Evolutionary conservation across 306 rosid genomes (phyloP).

Genomic region (Pyrus betulifolia): DNA sequence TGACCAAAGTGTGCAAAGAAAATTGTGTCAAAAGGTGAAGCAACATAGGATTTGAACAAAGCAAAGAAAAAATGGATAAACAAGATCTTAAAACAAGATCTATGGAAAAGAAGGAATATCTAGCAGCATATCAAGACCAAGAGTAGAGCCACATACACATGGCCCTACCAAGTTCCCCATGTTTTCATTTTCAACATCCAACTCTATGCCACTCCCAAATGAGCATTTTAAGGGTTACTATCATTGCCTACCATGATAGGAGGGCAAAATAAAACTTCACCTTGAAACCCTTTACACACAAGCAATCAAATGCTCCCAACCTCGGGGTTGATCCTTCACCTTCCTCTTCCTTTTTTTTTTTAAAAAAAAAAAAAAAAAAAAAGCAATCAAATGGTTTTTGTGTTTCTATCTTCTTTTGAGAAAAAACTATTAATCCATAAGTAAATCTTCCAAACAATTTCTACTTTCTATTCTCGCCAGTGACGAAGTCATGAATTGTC

Average conservation of each 20-base stretch:
- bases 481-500: too few relatives aligned
- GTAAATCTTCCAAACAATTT: too few relatives aligned
- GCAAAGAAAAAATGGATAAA: neutral
- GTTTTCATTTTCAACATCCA: neutral
- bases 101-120: neutral
- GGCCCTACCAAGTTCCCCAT: neutral
- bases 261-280: neutral
- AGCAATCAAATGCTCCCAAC: neutral
- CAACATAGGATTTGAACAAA: neutral
- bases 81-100: neutral
- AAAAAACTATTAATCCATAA: too few relatives aligned
- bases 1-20: neutral
- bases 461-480: too few relatives aligned
- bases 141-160: neutral
- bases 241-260: neutral
- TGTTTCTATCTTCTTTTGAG: neutral
- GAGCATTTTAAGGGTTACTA: neutral
- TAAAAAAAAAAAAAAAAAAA: too few relatives aligned
- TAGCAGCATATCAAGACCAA: neutral
- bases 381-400: neutral
- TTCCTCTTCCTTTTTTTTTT: too few relatives aligned
- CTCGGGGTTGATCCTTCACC: too few relatives aligned
- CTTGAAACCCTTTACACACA: neutral
- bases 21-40: neutral
- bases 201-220: neutral